Conservation (phyloP, 441 rosid genomes). For the Pelargonium myrrhifolium region DNA sequence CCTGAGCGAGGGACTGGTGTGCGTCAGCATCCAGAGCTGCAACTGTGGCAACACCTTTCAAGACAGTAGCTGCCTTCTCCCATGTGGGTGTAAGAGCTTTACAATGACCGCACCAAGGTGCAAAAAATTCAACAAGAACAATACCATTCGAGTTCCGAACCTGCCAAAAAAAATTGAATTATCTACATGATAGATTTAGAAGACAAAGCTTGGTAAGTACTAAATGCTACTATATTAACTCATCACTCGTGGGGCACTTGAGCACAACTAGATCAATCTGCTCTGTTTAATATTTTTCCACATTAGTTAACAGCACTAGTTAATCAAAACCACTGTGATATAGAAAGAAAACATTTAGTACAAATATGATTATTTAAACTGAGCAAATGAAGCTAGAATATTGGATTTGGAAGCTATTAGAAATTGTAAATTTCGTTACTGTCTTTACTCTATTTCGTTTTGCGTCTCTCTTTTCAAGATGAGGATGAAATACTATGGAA, state of each 20-base stretch:
- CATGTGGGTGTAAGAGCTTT: constrained; percentile 81
- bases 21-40: constrained; percentile 97
- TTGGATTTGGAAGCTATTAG: neutral
- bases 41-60: constrained; percentile 92
- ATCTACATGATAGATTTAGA: neutral
- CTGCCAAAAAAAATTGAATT: too few relatives aligned
- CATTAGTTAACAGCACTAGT: neutral
- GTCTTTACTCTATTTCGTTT: neutral
- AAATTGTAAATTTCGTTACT: neutral
- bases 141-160: constrained; percentile 76
- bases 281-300: neutral
- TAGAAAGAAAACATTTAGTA: neutral
- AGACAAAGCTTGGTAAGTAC: too few relatives aligned
- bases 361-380: neutral
- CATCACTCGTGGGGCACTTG: neutral
- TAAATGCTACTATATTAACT: neutral
- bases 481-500: neutral
- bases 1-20: constrained; percentile 93
- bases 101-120: constrained; percentile 99
- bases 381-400: neutral
- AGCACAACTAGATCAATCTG: neutral
- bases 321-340: neutral
- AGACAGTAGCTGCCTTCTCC: constrained; percentile 80
- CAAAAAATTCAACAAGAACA: constrained; percentile 90
- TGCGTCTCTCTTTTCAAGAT: neutral